These are phyloP conservation scores for Penicillium frequentans DNA, from an alignment of 2,329 filamentous ascomycete genomes.

Conservation along the genomic window DNA sequence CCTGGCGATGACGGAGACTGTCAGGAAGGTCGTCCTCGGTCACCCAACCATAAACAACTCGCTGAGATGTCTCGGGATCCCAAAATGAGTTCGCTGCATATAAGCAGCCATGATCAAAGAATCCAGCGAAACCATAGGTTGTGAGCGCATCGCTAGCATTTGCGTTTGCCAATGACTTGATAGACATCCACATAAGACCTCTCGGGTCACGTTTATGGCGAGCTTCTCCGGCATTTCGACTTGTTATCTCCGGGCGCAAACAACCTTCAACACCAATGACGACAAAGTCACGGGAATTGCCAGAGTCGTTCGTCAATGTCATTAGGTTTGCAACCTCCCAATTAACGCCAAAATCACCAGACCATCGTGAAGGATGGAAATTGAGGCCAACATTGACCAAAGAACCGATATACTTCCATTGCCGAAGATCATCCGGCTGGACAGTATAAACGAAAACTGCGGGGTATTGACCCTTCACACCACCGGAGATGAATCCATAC, in stretches of 20 bases:
- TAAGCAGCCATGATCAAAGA: slow-evolving; percentile 50
- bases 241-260: slow-evolving; percentile 8
- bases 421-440: slow-evolving; percentile 38
- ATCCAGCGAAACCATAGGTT: slow-evolving; percentile 44
- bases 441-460: slow-evolving; percentile 51
- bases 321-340: slow-evolving; percentile 54
- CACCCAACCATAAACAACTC: slow-evolving; percentile 53
- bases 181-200: slow-evolving; percentile 49
- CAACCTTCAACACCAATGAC: slow-evolving; percentile 51
- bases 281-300: slow-evolving; percentile 40
- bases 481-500: slow-evolving; percentile 53
- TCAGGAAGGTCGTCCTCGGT: slow-evolving; percentile 53
- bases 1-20: slow-evolving; percentile 43
- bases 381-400: slow-evolving; percentile 44
- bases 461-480: slow-evolving; percentile 43
- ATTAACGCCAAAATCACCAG: slow-evolving; percentile 52
- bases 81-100: slow-evolving; percentile 54
- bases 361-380: slow-evolving; percentile 46
- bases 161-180: slow-evolving; percentile 21
- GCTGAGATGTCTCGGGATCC: slow-evolving; percentile 43
- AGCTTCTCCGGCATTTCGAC: slow-evolving; percentile 7
- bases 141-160: slow-evolving; percentile 21
- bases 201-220: slow-evolving; percentile 27
- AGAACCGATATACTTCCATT: slow-evolving; percentile 49
- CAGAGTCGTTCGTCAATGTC: slow-evolving; percentile 38